Evolutionary conservation across 306 rosid species (phyloP).

Genomic region (Albizia julibrissin): DNA sequence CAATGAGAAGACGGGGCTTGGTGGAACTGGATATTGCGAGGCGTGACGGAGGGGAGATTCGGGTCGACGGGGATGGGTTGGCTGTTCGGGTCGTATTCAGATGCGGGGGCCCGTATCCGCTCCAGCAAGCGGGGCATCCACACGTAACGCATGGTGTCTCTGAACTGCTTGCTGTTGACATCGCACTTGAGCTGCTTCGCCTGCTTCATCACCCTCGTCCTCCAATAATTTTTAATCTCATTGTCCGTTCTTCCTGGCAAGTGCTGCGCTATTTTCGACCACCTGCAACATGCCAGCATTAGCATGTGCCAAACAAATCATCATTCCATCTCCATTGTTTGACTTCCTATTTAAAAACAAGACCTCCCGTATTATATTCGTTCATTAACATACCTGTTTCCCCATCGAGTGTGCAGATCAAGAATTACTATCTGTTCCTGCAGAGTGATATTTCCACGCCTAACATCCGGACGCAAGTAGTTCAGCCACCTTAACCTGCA

Average conservation of each 20-base stretch:
- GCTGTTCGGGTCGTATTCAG: neutral
- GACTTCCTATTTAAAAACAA: neutral
- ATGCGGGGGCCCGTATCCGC: constrained; percentile 50
- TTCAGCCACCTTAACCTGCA: constrained; percentile 68
- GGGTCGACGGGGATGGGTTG: neutral
- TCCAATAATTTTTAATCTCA: constrained; percentile 84
- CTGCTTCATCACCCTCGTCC: constrained; percentile 78
- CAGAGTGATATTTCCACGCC: constrained; percentile 58
- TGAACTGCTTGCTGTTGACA: constrained; percentile 78
- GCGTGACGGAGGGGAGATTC: neutral
- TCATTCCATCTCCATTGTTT: neutral
- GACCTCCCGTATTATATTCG: neutral
- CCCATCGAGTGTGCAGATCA: constrained; percentile 61
- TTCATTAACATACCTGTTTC: constrained; percentile 44
- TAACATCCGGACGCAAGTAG: constrained; percentile 57
- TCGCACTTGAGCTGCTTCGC: constrained; percentile 89
- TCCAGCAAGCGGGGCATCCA: constrained; percentile 84
- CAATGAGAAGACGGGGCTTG: neutral
- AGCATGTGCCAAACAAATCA: too few relatives aligned
- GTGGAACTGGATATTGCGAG: constrained; percentile 27
- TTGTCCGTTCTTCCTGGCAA: constrained; percentile 87
- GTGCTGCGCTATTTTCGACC: constrained; percentile 85
- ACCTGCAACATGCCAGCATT: constrained; percentile 34
- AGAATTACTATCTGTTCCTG: constrained; percentile 62
- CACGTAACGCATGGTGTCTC: constrained; percentile 54